These are phyloP conservation scores for Verticillium klebahnii DNA, from an alignment of 2,329 filamentous ascomycete species.

Conservation along the genomic window DNA sequence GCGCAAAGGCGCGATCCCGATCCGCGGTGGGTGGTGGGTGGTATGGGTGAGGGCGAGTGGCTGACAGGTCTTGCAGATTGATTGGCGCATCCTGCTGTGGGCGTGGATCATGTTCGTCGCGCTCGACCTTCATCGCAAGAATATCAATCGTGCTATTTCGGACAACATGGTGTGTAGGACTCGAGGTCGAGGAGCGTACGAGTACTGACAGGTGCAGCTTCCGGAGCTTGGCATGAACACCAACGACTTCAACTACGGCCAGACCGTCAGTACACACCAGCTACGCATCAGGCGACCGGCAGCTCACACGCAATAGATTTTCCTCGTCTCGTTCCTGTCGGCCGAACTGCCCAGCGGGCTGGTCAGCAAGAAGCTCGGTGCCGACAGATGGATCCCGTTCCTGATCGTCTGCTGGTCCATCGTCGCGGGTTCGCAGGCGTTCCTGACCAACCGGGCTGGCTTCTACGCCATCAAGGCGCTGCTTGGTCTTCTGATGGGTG, in stretches of 20 bases:
- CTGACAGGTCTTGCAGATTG: constrained; percentile 32
- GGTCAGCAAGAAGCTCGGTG: constrained; percentile 45
- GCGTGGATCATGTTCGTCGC: constrained; percentile 44
- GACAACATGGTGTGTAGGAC: constrained; percentile 27
- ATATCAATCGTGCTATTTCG: constrained; percentile 38
- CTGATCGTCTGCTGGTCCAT: constrained; percentile 37
- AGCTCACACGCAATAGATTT: constrained; percentile 25
- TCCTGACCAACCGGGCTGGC: constrained; percentile 25
- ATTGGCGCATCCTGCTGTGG: constrained; percentile 30
- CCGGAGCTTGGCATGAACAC: constrained; percentile 35
- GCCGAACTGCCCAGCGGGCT: constrained; percentile 45
- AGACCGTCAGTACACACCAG: constrained; percentile 21
- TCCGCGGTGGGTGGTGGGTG: not conserved
- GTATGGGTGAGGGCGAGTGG: not conserved
- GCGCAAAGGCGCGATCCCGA: not conserved
- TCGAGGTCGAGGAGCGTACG: constrained; percentile 14
- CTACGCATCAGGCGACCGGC: not conserved
- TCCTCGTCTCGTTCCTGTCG: constrained; percentile 37
- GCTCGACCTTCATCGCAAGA: constrained; percentile 40
- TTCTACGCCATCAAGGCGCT: constrained; percentile 38
- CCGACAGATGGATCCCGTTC: constrained; percentile 39
- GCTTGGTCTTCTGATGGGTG: constrained; percentile 43
- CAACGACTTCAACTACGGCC: constrained; percentile 41
- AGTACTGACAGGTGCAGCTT: constrained; percentile 17
- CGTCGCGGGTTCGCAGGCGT: constrained; percentile 32